A percentile compares a stretch with the other conserved stretches of the same genome.
phyloP scores from a whole-genome alignment of 768 basidiomycete genomes.

The Heimioporus sp. region DNA sequence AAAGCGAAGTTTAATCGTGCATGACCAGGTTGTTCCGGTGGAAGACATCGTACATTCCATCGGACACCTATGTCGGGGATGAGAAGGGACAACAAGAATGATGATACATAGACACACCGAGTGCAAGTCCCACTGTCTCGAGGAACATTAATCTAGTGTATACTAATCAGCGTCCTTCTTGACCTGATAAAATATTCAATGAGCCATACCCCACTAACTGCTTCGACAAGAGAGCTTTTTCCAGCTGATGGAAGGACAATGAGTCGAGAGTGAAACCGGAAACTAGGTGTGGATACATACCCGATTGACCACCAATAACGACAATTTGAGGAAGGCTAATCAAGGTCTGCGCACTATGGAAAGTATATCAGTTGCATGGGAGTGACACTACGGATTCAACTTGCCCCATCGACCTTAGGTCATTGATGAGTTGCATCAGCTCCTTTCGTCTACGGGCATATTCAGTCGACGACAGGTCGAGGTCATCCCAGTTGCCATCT shows the following conservation, averaged over 20 bases:
- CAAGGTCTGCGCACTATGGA: slow-evolving; percentile 33
- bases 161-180: neutral
- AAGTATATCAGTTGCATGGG: neutral
- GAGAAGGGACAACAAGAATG: neutral
- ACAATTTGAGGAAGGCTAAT: slow-evolving; percentile 51
- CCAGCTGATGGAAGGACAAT: slow-evolving; percentile 38
- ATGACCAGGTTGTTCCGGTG: slow-evolving; percentile 38
- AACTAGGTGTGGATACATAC: slow-evolving; percentile 25
- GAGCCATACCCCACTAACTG: slow-evolving; percentile 48
- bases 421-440: slow-evolving; percentile 37
- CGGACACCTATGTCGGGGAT: slow-evolving; percentile 39
- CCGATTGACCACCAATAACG: slow-evolving; percentile 57
- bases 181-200: neutral
- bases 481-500: slow-evolving; percentile 11
- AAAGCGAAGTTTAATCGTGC: slow-evolving; percentile 42
- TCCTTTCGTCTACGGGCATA: slow-evolving; percentile 41
- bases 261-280: neutral
- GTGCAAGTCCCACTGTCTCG: slow-evolving; percentile 63
- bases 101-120: slow-evolving; percentile 32
- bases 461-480: slow-evolving; percentile 30
- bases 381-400: neutral
- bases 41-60: slow-evolving; percentile 53
- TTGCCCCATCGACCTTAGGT: slow-evolving; percentile 42
- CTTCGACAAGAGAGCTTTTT: slow-evolving; percentile 60
- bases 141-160: slow-evolving; percentile 53